phyloP scores from a whole-genome alignment of 148 eudicot genomes.

The Rhododendron griersonianum region DNA sequence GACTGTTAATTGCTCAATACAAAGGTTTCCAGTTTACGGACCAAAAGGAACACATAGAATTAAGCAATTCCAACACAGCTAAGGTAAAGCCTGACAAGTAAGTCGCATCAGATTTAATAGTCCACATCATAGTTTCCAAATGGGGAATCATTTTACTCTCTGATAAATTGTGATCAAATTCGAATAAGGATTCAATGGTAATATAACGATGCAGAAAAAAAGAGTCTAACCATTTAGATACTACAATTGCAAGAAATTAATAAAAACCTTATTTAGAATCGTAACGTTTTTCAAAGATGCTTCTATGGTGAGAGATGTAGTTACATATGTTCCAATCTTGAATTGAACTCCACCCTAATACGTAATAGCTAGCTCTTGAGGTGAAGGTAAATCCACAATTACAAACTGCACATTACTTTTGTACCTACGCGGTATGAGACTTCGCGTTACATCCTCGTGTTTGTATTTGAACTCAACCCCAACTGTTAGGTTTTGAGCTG shows the following conservation, averaged over 20 bases:
- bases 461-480: not conserved
- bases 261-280: not conserved
- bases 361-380: not conserved
- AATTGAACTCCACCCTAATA: not conserved
- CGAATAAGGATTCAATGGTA: not conserved
- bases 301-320: not conserved
- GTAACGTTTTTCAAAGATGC: not conserved
- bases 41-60: not conserved
- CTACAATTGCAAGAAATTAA: not conserved
- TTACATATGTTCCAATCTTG: not conserved
- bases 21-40: not conserved
- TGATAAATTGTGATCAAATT: not conserved
- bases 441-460: not conserved
- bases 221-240: not conserved
- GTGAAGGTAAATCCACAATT: not conserved
- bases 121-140: not conserved
- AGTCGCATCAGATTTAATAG: not conserved
- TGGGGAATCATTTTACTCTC: not conserved
- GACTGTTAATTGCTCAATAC: not conserved
- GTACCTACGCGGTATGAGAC: not conserved
- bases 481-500: not conserved
- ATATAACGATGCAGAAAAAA: not conserved
- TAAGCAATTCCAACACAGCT: not conserved
- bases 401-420: not conserved
- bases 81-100: not conserved